Evolutionary conservation across 768 basidiomycete genomes (phyloP).

Genomic region (Tylopilus plumbeoviolaceoides): DNA sequence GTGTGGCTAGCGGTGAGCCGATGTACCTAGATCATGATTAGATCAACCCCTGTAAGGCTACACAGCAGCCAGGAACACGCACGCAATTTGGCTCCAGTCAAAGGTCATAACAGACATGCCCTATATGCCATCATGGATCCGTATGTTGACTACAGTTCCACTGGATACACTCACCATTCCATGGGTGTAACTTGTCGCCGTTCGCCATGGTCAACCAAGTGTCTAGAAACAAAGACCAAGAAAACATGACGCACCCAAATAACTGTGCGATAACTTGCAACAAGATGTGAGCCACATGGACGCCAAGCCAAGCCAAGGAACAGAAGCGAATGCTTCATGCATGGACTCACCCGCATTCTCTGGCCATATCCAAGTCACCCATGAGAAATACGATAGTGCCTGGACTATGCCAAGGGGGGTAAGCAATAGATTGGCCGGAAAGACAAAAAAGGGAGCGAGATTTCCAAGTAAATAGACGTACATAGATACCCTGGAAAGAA

Average conservation of each 20-base stretch:
- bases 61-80: constrained; percentile 10
- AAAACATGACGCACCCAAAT: constrained; percentile 37
- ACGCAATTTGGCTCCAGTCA: constrained; percentile 71
- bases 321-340: background rate
- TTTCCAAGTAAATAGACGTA: constrained; percentile 18
- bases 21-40: constrained; percentile 17
- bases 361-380: constrained; percentile 55
- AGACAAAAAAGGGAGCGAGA: background rate
- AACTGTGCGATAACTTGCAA: constrained; percentile 41
- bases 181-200: constrained; percentile 31
- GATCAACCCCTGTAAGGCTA: background rate
- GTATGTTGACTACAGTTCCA: background rate
- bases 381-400: constrained; percentile 54
- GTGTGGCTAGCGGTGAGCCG: constrained; percentile 60
- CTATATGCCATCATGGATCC: constrained; percentile 8
- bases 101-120: constrained; percentile 76
- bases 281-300: constrained; percentile 10
- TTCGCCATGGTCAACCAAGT: background rate
- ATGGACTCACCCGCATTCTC: constrained; percentile 40
- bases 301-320: constrained; percentile 13
- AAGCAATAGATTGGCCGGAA: background rate
- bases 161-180: constrained; percentile 37
- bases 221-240: background rate
- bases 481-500: constrained; percentile 46
- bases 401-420: constrained; percentile 31